A percentile compares a stretch with the other conserved stretches of the same genome.
Conservation (phyloP, 2,329 filamentous ascomycete genomes). For the Fusarium algeriense region DNA sequence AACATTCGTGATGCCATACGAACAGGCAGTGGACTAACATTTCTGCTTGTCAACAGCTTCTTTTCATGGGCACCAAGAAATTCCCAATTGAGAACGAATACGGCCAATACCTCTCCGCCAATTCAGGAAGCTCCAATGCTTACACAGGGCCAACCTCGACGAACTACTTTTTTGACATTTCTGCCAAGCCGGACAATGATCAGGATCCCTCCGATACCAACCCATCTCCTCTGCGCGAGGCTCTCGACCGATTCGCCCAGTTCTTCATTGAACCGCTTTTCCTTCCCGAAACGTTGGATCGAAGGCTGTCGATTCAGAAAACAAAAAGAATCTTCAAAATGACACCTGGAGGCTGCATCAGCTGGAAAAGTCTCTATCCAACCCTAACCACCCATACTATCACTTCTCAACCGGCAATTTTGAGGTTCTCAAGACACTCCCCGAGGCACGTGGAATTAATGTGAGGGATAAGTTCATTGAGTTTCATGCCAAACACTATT, state of each 20-base stretch:
- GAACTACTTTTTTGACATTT: constrained; percentile 98
- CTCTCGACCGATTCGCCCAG: constrained; percentile 90
- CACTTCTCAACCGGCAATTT: constrained; percentile 94
- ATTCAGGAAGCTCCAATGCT: constrained; percentile 94
- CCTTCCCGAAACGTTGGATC: constrained; percentile 83
- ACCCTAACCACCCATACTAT: constrained; percentile 87
- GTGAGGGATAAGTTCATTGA: constrained; percentile 92
- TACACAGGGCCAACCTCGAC: constrained; percentile 95
- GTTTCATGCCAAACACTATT: constrained; percentile 91
- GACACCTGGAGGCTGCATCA: constrained; percentile 91
- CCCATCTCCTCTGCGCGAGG: constrained; percentile 77
- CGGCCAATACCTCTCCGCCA: constrained; percentile 88
- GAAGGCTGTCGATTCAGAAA: constrained; percentile 91
- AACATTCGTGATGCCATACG: neutral
- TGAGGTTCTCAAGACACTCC: constrained; percentile 85
- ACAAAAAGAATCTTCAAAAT: constrained; percentile 96
- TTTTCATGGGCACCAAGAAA: constrained; percentile 99
- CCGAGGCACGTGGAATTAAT: constrained; percentile 82
- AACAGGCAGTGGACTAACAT: constrained; percentile 27
- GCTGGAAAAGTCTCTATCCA: constrained; percentile 88
- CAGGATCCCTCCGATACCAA: constrained; percentile 67
- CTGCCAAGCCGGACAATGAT: constrained; percentile 78
- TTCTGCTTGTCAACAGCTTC: constrained; percentile 61
- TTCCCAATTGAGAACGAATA: constrained; percentile 97
- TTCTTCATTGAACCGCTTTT: constrained; percentile 94